phyloP scores from a whole-genome alignment of 2,329 filamentous ascomycete genomes.

The Neonectria ditissima region DNA sequence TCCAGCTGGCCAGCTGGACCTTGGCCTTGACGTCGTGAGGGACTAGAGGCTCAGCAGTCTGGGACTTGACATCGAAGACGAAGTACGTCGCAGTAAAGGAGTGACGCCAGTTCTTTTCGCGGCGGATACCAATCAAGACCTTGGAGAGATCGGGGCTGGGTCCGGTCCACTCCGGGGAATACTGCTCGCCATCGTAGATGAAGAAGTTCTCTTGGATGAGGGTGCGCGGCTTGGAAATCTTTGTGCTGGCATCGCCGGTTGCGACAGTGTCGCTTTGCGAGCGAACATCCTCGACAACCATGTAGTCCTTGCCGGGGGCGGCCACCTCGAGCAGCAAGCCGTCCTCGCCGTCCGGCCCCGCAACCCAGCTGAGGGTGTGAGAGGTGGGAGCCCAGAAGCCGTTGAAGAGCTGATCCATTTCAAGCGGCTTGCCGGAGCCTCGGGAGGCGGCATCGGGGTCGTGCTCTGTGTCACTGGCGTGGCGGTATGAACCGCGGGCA shows the following conservation, averaged over 20 bases:
- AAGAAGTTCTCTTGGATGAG: slow-evolving; percentile 81
- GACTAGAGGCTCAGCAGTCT: slow-evolving; percentile 81
- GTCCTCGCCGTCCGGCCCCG: slow-evolving; percentile 80
- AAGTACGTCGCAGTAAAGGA: slow-evolving; percentile 90
- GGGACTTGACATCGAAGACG: slow-evolving; percentile 89
- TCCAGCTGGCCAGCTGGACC: slow-evolving; percentile 90
- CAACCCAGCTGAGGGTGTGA: slow-evolving; percentile 81
- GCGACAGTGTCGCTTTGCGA: slow-evolving; percentile 53
- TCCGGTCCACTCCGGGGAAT: slow-evolving; percentile 72
- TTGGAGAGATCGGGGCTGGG: slow-evolving; percentile 88
- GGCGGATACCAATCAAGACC: slow-evolving; percentile 82
- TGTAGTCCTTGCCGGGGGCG: slow-evolving; percentile 73
- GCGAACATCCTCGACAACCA: slow-evolving; percentile 89
- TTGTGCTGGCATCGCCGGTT: slow-evolving; percentile 45
- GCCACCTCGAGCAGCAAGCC: slow-evolving; percentile 84
- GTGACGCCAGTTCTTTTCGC: slow-evolving; percentile 86
- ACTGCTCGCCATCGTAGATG: slow-evolving; percentile 63
- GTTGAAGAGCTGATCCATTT: slow-evolving; percentile 75
- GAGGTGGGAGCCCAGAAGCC: slow-evolving; percentile 74
- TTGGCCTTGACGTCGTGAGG: slow-evolving; percentile 72
- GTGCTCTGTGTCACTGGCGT: slow-evolving; percentile 71
- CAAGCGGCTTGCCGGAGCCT: slow-evolving; percentile 78
- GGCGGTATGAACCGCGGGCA: slow-evolving; percentile 72
- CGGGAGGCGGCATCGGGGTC: slow-evolving; percentile 74
- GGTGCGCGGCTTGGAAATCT: slow-evolving; percentile 67